Evolutionary conservation across 345 rosid genomes (phyloP).

Genomic region (Hirschfeldia incana): DNA sequence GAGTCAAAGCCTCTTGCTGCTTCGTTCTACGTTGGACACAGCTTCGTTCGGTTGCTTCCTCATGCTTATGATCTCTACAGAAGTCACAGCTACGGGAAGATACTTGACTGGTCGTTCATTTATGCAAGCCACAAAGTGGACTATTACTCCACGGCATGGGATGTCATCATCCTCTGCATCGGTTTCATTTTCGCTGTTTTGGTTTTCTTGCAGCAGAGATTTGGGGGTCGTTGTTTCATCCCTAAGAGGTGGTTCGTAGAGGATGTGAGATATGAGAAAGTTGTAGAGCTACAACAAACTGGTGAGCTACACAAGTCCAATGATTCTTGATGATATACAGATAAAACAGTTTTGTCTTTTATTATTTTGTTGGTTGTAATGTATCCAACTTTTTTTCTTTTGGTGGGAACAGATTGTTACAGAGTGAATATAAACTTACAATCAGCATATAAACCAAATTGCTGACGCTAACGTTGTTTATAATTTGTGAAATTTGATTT

Average conservation of each 20-base stretch:
- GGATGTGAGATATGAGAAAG: slow-evolving; percentile 58
- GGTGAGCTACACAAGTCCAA: slow-evolving; percentile 6
- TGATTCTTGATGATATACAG: slow-evolving; percentile 26
- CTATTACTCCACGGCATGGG: slow-evolving; percentile 84
- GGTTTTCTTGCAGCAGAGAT: slow-evolving; percentile 72
- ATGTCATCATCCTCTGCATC: slow-evolving; percentile 58
- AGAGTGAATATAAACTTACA: too few species aligned
- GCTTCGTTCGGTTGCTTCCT: slow-evolving; percentile 65
- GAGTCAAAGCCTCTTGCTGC: slow-evolving; percentile 52
- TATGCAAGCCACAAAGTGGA: slow-evolving; percentile 80
- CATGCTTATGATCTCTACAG: slow-evolving; percentile 89
- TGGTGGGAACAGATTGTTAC: too few species aligned
- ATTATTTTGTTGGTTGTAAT: too few species aligned
- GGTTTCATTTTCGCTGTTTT: slow-evolving; percentile 59
- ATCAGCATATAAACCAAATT: too few species aligned
- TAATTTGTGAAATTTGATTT: too few species aligned
- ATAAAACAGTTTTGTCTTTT: not conserved
- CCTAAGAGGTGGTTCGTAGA: slow-evolving; percentile 58
- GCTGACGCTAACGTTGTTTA: too few species aligned
- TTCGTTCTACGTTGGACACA: slow-evolving; percentile 61
- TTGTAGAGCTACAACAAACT: slow-evolving; percentile 44
- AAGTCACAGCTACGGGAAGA: slow-evolving; percentile 56
- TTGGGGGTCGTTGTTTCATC: slow-evolving; percentile 63
- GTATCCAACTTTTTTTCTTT: too few species aligned
- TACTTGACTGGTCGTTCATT: slow-evolving; percentile 60